A percentile compares a stretch with the other conserved stretches of the same genome.
Evolutionary conservation across 306 rosid genomes (phyloP).

Genomic region (Chamaecrista fasciculata): DNA sequence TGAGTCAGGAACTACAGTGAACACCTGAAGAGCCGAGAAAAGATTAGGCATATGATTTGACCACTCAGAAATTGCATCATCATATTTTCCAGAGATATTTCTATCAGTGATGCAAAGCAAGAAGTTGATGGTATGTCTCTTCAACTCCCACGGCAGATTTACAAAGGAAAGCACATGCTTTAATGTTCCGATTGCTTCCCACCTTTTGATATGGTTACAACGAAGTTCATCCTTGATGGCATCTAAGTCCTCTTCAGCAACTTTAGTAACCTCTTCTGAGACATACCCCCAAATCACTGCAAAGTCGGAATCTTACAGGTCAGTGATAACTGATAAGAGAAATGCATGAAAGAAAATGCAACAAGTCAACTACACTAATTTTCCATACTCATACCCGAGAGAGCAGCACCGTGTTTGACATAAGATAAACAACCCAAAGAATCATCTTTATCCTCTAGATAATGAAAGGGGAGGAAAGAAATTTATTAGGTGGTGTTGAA

Average conservation of each 20-base stretch:
- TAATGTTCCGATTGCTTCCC: conserved; percentile 81
- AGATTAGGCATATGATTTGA: conserved; percentile 55
- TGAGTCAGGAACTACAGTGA: conserved; percentile 4
- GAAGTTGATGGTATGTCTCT: conserved; percentile 65
- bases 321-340: conserved; percentile 19
- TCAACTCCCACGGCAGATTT: conserved; percentile 71
- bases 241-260: conserved; percentile 54
- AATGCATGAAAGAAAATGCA: conserved; percentile 26
- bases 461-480: conserved; percentile 9
- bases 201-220: conserved; percentile 61
- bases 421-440: conserved; percentile 49
- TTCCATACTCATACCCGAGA: conserved; percentile 65
- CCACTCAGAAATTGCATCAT: conserved; percentile 43
- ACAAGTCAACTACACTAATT: conserved; percentile 18
- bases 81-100: conserved; percentile 30
- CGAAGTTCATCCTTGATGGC: conserved; percentile 56
- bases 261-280: conserved; percentile 53
- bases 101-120: conserved; percentile 58
- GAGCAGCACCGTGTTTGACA: conserved; percentile 73
- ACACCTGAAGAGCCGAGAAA: conserved; percentile 78
- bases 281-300: conserved; percentile 77
- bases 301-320: conserved; percentile 16
- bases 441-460: conserved; percentile 61
- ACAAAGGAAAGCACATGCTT: conserved; percentile 59
- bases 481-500: not conserved